phyloP scores from a whole-genome alignment of 192 early-diverging fungal species.

The Coemansia biformis region DNA sequence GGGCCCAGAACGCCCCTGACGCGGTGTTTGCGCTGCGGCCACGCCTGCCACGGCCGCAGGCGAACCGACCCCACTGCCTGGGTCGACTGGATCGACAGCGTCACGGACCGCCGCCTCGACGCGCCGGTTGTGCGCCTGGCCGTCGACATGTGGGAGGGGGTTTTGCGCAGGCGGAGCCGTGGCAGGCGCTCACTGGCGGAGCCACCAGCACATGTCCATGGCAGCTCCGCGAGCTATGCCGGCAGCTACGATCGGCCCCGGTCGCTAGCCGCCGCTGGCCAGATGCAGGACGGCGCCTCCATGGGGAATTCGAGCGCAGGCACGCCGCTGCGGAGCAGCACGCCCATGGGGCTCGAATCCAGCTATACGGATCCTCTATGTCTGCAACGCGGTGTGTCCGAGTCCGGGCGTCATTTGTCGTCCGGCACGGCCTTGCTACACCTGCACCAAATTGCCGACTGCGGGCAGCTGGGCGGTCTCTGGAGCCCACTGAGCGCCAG shows the following conservation, averaged over 20 bases:
- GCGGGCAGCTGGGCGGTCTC: conserved; percentile 1
- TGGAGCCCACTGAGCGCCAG: neutral
- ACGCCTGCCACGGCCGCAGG: too few species aligned
- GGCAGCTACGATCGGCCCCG: neutral
- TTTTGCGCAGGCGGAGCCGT: conserved; percentile 14
- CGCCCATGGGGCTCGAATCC: conserved; percentile 9
- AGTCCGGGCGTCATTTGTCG: conserved; percentile 26
- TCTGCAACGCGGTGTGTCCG: conserved; percentile 36
- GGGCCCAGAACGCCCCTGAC: too few species aligned
- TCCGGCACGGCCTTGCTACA: conserved; percentile 7
- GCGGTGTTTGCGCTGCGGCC: too few species aligned
- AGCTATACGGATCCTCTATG: conserved; percentile 21
- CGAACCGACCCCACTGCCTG: conserved; percentile 4
- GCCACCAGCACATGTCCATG: conserved; percentile 3
- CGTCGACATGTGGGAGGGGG: conserved; percentile 23
- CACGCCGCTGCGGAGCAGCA: conserved; percentile 8
- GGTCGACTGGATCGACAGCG: conserved; percentile 25
- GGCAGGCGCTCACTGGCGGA: conserved; percentile 3
- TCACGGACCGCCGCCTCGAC: neutral
- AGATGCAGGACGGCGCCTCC: neutral
- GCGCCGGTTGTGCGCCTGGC: conserved; percentile 12
- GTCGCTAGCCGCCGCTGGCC: neutral
- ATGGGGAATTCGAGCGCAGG: neutral
- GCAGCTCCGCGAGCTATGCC: conserved; percentile 13
- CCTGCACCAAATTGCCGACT: conserved; percentile 20